A percentile compares a stretch with the other conserved stretches of the same genome.
phyloP scores from a whole-genome alignment of 371 early-diverging fungal species.

The Nematocida homosporus region DNA sequence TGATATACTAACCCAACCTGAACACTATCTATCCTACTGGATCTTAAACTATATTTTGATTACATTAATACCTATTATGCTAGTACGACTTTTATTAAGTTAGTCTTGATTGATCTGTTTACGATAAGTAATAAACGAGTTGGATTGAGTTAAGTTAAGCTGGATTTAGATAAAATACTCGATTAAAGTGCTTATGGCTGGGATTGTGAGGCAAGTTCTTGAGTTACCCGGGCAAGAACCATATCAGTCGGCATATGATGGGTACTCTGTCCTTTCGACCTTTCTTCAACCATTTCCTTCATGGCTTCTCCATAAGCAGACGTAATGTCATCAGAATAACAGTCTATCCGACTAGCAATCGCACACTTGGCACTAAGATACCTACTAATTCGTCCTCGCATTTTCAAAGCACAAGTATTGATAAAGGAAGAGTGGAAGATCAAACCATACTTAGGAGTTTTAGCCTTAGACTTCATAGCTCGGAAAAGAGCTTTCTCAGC shows the following conservation, averaged over 20 bases:
- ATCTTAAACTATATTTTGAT: not conserved
- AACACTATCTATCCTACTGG: not conserved
- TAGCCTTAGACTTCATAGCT: constrained; percentile 82
- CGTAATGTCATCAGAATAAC: constrained; percentile 69
- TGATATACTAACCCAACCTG: no score
- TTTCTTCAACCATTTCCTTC: constrained; percentile 52
- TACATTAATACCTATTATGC: not conserved
- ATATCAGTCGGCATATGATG: constrained; percentile 56
- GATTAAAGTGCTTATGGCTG: not conserved
- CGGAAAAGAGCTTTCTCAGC: constrained; percentile 93
- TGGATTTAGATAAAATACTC: no score
- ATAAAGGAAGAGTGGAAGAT: constrained; percentile 82
- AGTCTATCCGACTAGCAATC: constrained; percentile 84
- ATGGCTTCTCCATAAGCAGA: constrained; percentile 53
- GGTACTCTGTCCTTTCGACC: constrained; percentile 44
- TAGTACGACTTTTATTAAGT: not conserved
- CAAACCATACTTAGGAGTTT: constrained; percentile 91
- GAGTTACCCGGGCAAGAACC: constrained; percentile 42
- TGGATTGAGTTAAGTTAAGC: no score
- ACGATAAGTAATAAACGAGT: not conserved
- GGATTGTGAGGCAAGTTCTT: not conserved
- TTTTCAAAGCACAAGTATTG: constrained; percentile 76
- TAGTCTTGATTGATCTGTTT: not conserved
- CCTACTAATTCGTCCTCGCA: constrained; percentile 85
- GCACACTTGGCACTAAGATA: constrained; percentile 83